Conservation (phyloP, 2,329 filamentous ascomycete genomes). For the Beauveria sp. region DNA sequence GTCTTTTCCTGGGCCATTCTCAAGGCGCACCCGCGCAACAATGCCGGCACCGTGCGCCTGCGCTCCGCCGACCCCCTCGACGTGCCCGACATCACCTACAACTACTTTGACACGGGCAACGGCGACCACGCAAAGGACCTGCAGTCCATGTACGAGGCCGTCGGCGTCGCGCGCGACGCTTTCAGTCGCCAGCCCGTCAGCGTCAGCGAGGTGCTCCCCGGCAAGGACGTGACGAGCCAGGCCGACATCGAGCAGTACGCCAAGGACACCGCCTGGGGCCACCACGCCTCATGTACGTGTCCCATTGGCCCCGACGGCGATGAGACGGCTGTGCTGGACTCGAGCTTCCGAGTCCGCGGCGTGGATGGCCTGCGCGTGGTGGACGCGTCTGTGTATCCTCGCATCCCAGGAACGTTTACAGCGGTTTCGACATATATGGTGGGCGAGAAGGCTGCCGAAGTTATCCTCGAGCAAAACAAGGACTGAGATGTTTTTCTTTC, state of each 20-base stretch:
- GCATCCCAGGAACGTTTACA: constrained; percentile 25
- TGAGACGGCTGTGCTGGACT: constrained; percentile 36
- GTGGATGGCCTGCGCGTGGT: constrained; percentile 38
- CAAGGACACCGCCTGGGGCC: constrained; percentile 25
- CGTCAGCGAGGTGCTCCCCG: constrained; percentile 16
- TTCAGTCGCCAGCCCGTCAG: constrained; percentile 17
- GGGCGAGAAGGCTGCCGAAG: constrained; percentile 26
- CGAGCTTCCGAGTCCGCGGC: constrained; percentile 39
- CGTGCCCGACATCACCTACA: constrained; percentile 53
- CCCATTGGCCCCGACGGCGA: constrained; percentile 25
- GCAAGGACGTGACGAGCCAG: constrained; percentile 12
- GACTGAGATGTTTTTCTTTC: background rate
- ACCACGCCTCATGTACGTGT: constrained; percentile 26
- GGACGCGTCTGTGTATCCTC: constrained; percentile 37
- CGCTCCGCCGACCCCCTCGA: constrained; percentile 55
- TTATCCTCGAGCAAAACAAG: constrained; percentile 18
- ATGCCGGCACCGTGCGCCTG: constrained; percentile 53
- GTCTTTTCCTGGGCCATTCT: constrained; percentile 37
- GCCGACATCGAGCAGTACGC: constrained; percentile 19
- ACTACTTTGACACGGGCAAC: constrained; percentile 47
- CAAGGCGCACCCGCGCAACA: constrained; percentile 57
- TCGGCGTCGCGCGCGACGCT: constrained; percentile 43
- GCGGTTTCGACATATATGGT: constrained; percentile 25
- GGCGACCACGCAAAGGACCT: constrained; percentile 40
- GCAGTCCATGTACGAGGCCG: constrained; percentile 47